Percentiles rank a stretch among this genome's conserved stretches.
Evolutionary conservation across 2,329 filamentous ascomycete genomes (phyloP).

Genomic region (Thelonectria discophora): DNA sequence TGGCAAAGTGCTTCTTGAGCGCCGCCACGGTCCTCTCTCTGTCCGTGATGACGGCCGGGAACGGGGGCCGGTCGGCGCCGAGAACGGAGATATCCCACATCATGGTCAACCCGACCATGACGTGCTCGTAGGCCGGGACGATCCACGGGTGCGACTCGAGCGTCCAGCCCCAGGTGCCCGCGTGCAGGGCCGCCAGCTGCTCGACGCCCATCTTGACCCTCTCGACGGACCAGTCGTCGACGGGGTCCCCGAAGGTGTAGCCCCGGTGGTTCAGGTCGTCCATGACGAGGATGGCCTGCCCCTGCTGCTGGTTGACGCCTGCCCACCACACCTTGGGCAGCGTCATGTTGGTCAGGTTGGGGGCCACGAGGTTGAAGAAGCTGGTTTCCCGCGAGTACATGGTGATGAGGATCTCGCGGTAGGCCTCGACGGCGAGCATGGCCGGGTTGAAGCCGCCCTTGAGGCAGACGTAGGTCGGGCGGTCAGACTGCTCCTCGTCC

Average conservation of each 20-base stretch:
- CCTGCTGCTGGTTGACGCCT: slow-evolving; percentile 7
- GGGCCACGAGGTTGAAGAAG: slow-evolving; percentile 12
- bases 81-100: slow-evolving; percentile 19
- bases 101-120: slow-evolving; percentile 30
- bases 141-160: slow-evolving; percentile 34
- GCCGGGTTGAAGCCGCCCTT: slow-evolving; percentile 10
- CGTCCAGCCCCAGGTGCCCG: slow-evolving; percentile 18
- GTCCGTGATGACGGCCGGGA: slow-evolving; percentile 14
- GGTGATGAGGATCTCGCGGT: background rate
- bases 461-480: background rate
- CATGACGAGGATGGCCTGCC: slow-evolving; percentile 26
- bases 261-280: slow-evolving; percentile 14
- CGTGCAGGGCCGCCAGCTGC: slow-evolving; percentile 23
- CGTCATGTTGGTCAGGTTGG: slow-evolving; percentile 2
- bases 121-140: slow-evolving; percentile 35
- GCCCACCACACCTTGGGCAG: slow-evolving; percentile 13
- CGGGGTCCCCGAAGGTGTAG: slow-evolving; percentile 18
- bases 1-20: slow-evolving; percentile 17
- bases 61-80: background rate
- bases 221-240: slow-evolving; percentile 8
- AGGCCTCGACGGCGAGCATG: slow-evolving; percentile 5
- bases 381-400: slow-evolving; percentile 6
- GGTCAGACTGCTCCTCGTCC: background rate
- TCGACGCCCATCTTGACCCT: slow-evolving; percentile 13
- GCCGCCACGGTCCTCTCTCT: slow-evolving; percentile 11